phyloP scores from a whole-genome alignment of 768 basidiomycete genomes.

The Mycena sanguinolenta region DNA sequence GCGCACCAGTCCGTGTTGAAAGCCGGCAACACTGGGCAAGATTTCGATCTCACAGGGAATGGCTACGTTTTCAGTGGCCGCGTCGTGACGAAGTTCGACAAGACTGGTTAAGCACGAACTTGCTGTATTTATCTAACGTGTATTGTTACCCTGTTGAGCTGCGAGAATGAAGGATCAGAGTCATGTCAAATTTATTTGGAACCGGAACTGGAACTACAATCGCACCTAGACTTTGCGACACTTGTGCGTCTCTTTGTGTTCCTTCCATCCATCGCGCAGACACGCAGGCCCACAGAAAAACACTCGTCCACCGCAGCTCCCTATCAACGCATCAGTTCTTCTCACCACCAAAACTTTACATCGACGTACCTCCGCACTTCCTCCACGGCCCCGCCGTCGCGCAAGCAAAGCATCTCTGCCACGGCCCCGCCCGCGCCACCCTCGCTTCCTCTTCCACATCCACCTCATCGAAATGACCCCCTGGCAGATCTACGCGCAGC shows the following conservation, averaged over 20 bases:
- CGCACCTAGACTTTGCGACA: conserved; percentile 13
- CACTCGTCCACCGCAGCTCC: conserved; percentile 1
- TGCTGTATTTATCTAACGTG: too few relatives aligned
- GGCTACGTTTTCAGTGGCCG: not conserved
- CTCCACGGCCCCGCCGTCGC: conserved; percentile 49
- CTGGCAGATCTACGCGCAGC: conserved; percentile 47
- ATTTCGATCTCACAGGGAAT: not conserved
- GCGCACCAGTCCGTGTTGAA: not conserved
- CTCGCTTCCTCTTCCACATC: conserved; percentile 53
- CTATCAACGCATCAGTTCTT: too few relatives aligned
- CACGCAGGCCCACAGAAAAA: conserved; percentile 16
- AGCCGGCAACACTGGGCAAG: not conserved
- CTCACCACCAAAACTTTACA: too few relatives aligned
- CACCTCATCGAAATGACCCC: conserved; percentile 51
- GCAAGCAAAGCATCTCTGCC: conserved; percentile 53
- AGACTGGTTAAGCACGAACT: too few relatives aligned
- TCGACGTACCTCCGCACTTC: conserved; percentile 55
- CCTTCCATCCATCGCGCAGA: conserved; percentile 12
- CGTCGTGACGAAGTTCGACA: not conserved
- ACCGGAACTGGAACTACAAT: too few relatives aligned
- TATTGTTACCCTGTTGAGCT: too few relatives aligned
- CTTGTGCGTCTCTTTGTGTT: conserved; percentile 4
- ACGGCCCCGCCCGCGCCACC: conserved; percentile 54
- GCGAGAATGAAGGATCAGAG: too few relatives aligned
- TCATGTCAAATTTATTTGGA: too few relatives aligned